These are phyloP conservation scores for Neonectria magnoliae DNA, from an alignment of 2,329 filamentous ascomycete genomes.

Conservation along the genomic window DNA sequence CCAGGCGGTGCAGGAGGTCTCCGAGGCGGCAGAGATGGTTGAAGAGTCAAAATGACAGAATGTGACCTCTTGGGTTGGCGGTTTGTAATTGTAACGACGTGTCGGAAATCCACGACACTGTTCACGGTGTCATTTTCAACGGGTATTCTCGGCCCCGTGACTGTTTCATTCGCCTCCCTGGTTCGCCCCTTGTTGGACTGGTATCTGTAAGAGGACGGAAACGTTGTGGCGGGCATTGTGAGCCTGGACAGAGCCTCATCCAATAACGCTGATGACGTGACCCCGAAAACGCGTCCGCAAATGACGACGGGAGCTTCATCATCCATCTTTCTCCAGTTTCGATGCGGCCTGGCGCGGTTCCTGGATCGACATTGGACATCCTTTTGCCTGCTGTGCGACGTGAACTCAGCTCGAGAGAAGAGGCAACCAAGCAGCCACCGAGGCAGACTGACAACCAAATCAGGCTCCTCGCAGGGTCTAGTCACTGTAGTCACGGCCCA, in stretches of 20 bases:
- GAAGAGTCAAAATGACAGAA: constrained; percentile 31
- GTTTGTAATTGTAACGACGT: constrained; percentile 20
- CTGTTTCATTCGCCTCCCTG: not conserved
- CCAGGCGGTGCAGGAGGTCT: constrained; percentile 23
- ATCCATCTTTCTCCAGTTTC: not conserved
- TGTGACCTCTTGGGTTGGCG: not conserved
- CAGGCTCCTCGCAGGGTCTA: constrained; percentile 29
- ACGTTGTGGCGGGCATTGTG: not conserved
- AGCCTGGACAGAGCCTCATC: not conserved
- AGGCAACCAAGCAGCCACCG: constrained; percentile 36
- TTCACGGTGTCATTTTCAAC: not conserved
- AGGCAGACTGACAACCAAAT: constrained; percentile 32
- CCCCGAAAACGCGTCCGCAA: not conserved
- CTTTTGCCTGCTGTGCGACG: not conserved
- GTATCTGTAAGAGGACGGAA: not conserved
- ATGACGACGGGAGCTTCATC: not conserved
- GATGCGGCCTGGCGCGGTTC: not conserved
- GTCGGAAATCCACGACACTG: not conserved
- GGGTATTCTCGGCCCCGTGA: not conserved
- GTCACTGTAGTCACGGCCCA: constrained; percentile 1
- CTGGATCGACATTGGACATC: not conserved
- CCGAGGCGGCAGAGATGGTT: constrained; percentile 22
- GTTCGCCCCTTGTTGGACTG: not conserved
- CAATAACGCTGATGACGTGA: not conserved
- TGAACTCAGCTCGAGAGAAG: constrained; percentile 8